Evolutionary conservation across 306 rosid genomes (phyloP), one percentile per base, ranked within the genome.

Genomic region (Alnus glutinosa): DNA sequence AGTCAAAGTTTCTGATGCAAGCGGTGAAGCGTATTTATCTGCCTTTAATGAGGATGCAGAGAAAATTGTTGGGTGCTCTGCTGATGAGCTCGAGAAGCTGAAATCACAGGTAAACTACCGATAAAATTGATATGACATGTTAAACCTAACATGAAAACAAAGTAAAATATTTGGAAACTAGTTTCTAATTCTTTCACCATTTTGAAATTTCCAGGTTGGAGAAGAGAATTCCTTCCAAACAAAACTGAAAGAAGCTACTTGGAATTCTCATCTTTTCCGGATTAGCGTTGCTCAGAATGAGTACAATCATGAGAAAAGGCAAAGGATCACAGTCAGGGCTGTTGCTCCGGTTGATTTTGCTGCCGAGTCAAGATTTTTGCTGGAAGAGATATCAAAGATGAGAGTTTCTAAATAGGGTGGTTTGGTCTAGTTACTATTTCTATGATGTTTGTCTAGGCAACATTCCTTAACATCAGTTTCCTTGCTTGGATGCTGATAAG

Each of bases 301-400:
- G 85, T 93, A 91, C 81, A 95, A 89, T 70, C 79, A 81, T 6
- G 98, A 93, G 83, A 95, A 90, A 91, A 84, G 94, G 71, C 97
- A 93, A 77, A 90, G 97, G 89, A 78, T 93, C 23, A 95, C 98
- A 50, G 93, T 80, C 47, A 77, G 90, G 83, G 82, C 91, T 10
- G 89, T 89, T 72, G 94, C 96, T 75, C 92, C 97, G 4, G 88
- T 93, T 82, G 98, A 95, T 70, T 95, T 78, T 28, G 92, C 97
- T 82, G 90, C 91, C 23, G 99, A 93, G 58, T 91, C 99, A 59
- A 93, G 59, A 63, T 34, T 84, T 64, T 80, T 90, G 77, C 90
- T 95, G 2, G 99, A 95, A 86, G 94, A 89, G 13, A 91, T 93
- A 73, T 86, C 97, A 5, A 93, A 93, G 86, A 89, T 86, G 91